Conservation (phyloP, 805 yeast species). For the Isabelozyma heimii region DNA sequence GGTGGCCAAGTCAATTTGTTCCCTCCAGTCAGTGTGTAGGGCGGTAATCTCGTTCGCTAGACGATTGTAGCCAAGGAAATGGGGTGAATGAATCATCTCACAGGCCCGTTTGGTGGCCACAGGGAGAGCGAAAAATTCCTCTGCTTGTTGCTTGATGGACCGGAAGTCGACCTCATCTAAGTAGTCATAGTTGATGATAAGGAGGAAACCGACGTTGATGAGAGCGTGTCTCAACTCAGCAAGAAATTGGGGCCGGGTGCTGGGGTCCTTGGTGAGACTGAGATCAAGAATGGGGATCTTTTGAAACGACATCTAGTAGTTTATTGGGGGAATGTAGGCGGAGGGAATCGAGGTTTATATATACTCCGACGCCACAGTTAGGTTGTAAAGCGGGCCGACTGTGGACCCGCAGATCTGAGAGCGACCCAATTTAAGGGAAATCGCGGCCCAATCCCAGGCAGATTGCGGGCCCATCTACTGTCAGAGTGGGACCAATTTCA, state of each 20-base stretch:
- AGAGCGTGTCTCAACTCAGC: constrained; percentile 43
- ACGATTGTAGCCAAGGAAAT: constrained; percentile 56
- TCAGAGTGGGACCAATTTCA: too few species aligned
- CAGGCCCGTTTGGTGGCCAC: constrained; percentile 40
- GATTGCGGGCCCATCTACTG: too few species aligned
- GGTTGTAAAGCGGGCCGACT: not conserved
- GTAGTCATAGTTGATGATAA: constrained; percentile 37
- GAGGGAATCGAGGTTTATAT: not conserved
- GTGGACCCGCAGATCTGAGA: not conserved
- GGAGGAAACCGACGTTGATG: constrained; percentile 55
- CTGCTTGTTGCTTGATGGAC: constrained; percentile 36
- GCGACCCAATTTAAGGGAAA: too few species aligned
- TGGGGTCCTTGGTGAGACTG: constrained; percentile 36
- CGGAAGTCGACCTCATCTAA: constrained; percentile 43
- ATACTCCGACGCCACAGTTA: not conserved
- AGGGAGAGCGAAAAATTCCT: constrained; percentile 46
- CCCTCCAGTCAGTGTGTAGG: constrained; percentile 53
- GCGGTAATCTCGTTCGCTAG: constrained; percentile 61
- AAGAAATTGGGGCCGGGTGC: constrained; percentile 42
- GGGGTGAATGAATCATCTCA: constrained; percentile 56
- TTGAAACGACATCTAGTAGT: constrained; percentile 28
- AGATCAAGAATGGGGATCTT: constrained; percentile 48
- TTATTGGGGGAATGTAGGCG: not conserved
- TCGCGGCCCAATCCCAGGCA: too few species aligned
- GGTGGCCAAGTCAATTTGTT: constrained; percentile 60